Conservation (phyloP, 2,329 filamentous ascomycete species). For the Decorospora gaudefroyi region DNA sequence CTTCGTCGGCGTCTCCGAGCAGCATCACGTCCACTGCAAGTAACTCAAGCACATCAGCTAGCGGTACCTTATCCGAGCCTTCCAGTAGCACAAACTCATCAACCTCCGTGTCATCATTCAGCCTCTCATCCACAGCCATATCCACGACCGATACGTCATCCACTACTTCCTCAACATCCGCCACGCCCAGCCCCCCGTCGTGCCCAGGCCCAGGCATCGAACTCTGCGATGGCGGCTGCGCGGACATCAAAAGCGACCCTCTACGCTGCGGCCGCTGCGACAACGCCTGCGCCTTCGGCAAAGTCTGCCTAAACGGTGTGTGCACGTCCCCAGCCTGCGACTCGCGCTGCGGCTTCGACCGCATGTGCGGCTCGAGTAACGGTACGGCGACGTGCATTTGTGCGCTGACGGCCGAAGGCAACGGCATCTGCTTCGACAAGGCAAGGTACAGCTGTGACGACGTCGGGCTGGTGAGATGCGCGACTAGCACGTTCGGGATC, state of each 20-base stretch:
- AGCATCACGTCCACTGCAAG: neutral
- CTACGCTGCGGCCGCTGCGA: slow-evolving; percentile 37
- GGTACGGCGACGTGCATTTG: slow-evolving; percentile 34
- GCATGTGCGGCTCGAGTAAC: slow-evolving; percentile 30
- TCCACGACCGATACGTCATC: slow-evolving; percentile 6
- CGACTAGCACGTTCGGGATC: slow-evolving; percentile 4
- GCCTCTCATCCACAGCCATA: slow-evolving; percentile 3
- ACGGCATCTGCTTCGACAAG: slow-evolving; percentile 41
- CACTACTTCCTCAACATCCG: neutral
- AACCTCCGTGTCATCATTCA: neutral
- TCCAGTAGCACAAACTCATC: slow-evolving; percentile 1
- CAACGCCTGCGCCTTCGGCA: slow-evolving; percentile 29
- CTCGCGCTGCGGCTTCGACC: slow-evolving; percentile 32
- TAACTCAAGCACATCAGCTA: slow-evolving; percentile 1
- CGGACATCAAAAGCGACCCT: slow-evolving; percentile 25
- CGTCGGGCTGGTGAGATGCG: slow-evolving; percentile 5
- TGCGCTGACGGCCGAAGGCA: slow-evolving; percentile 24
- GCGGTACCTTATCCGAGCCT: slow-evolving; percentile 4
- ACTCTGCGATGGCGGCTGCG: slow-evolving; percentile 32
- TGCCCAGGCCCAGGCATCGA: slow-evolving; percentile 21
- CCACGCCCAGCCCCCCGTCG: slow-evolving; percentile 9
- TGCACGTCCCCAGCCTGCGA: slow-evolving; percentile 39
- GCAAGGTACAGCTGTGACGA: slow-evolving; percentile 20
- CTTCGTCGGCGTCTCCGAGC: neutral
- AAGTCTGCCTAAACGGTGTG: slow-evolving; percentile 42